Percentiles rank a stretch among this genome's conserved stretches.
These are phyloP conservation scores for Coemansia sp. DNA, from an alignment of 192 early-diverging fungal genomes.

Conservation along the genomic window DNA sequence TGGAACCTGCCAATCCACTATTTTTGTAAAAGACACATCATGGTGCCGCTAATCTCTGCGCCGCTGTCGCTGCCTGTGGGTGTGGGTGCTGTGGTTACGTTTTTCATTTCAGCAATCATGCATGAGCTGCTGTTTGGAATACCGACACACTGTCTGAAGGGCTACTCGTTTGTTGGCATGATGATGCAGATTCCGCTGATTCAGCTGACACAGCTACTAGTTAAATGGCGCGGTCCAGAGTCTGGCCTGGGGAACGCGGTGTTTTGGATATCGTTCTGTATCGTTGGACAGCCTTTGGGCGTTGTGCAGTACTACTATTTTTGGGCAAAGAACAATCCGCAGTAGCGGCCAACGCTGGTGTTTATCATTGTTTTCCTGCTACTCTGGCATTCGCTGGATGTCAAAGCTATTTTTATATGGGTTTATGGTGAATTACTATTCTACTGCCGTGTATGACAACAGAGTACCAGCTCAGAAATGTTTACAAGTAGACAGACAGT, in stretches of 20 bases:
- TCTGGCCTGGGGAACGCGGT: constrained; percentile 73
- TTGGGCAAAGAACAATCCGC: constrained; percentile 58
- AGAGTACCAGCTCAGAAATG: no score
- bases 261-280: constrained; percentile 81
- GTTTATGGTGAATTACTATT: no score
- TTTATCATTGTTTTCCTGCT: not conserved
- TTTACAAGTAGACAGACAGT: no score
- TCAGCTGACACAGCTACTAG: constrained; percentile 64
- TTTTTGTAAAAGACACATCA: constrained; percentile 86
- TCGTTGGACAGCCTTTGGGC: constrained; percentile 75
- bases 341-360: not conserved
- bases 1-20: constrained; percentile 92
- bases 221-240: constrained; percentile 67
- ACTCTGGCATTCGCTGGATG: not conserved
- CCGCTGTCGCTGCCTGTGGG: constrained; percentile 59
- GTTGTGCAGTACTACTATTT: constrained; percentile 74
- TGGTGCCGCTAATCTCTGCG: constrained; percentile 73
- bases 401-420: not conserved
- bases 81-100: constrained; percentile 65
- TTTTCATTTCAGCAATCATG: constrained; percentile 79
- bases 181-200: constrained; percentile 77
- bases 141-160: constrained; percentile 75
- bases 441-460: no score
- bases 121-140: constrained; percentile 87
- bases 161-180: constrained; percentile 83